These are phyloP conservation scores for Backusella tarrabulga DNA, from an alignment of 192 early-diverging fungal genomes.

Conservation along the genomic window DNA sequence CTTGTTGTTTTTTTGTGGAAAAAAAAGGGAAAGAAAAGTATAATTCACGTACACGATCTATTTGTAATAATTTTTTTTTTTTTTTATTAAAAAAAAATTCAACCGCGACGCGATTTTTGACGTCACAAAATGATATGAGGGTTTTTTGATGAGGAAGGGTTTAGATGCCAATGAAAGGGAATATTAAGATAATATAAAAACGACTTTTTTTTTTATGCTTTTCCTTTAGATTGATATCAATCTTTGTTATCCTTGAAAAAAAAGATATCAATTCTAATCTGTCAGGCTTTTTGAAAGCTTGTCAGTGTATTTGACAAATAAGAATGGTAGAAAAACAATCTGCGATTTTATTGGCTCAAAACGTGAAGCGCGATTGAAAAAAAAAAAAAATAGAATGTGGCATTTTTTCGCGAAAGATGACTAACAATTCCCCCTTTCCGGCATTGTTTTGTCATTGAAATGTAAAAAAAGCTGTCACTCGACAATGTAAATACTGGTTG, in stretches of 20 bases:
- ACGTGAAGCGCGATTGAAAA: neutral
- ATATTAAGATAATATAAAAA: no score
- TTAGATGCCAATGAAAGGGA: neutral
- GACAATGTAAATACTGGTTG: no score
- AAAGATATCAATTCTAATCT: neutral
- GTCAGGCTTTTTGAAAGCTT: no score
- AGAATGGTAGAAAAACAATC: neutral
- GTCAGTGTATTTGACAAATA: no score
- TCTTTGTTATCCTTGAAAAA: neutral
- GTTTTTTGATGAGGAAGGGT: neutral
- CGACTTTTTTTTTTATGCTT: no score
- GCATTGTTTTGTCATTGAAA: no score
- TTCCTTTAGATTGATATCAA: neutral
- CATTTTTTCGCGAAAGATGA: neutral
- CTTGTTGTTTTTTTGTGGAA: neutral
- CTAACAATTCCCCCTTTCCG: neutral
- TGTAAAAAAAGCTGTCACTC: no score
- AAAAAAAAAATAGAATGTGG: neutral
- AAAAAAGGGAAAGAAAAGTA: slow-evolving; percentile 3
- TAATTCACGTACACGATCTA: slow-evolving; percentile 1
- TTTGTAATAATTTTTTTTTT: slow-evolving; percentile 3
- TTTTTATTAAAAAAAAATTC: slow-evolving; percentile 1
- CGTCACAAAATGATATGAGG: neutral
- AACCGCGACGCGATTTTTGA: slow-evolving; percentile 11
- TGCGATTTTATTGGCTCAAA: neutral